Evolutionary conservation across 805 yeast genomes (phyloP), one percentile per base, ranked within the genome.

Genomic region (Starmerella stigmatis): DNA sequence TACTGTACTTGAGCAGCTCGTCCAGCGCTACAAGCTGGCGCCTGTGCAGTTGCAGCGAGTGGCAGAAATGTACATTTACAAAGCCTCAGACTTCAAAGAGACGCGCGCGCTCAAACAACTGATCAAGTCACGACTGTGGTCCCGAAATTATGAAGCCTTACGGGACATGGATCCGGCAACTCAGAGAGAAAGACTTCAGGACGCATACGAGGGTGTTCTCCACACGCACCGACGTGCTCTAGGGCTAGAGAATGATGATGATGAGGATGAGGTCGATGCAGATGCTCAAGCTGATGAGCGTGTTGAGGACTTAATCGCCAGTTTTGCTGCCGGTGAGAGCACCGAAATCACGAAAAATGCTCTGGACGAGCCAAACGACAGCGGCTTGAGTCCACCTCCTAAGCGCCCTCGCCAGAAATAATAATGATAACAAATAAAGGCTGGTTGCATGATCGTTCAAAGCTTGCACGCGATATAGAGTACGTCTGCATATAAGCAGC

Each of bases 131-230:
- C 71, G 98, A 47, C 64, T 92, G 21, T 89, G 71, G 58, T 71
- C 75, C 45, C 83, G 85, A 59, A 92, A 92, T 64, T 75, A 70
- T 55, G 96, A 88, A 46, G 86, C 86, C 0, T 68, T 92, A 44
- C 69, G 75, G 49, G 71, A 71, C 49, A 85, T 80, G 55, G 83
- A 83, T 55, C 67, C 86, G 30, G 85, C 83, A 43, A 76, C 79
- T 10, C 89, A 95, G 0, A 85, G 77, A 54, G 72, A 72, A 50
- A 65, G 78, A 26, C 65, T 88, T 43, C 78, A 75, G 45, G 79
- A 75, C 39, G 95, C 85, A 54, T 89, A 86, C 25, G 50, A 46
- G 4, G 51, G 47, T 15, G 57, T 44, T 1, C 17, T 55, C 3
- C 44, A 41, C n/a, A 19, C 23, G n/a, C 50, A 43, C 22, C 41